Base-by-base conservation (phyloP, 441 rosid species). In the Populus trichocarpa region DNA sequence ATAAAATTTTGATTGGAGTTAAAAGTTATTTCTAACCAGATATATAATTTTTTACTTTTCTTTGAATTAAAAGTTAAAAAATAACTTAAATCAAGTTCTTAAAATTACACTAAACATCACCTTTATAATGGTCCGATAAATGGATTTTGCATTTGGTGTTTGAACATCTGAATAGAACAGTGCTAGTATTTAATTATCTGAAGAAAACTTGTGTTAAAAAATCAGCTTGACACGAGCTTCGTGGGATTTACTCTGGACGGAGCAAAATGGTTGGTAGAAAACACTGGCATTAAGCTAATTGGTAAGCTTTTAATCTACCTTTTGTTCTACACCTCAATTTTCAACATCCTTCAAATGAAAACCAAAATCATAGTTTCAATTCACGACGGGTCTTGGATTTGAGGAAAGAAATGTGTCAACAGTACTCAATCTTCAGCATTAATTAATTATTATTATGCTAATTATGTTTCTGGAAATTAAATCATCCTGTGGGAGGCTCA, bases 201-300 rank as follows among this genome's bases (percentile, higher is more conserved):
- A 46, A 46, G 57, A 14, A 14, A 40, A 68, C 89, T 88, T 72
- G 86, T 88, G 92, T 81, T 78, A 63, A 82, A 86, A 72, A 77
- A 61, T 77, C 85, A 80, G 84, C 89, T 88, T 30, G 89, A 86
- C 74, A 77, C 88, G 23, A 87, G 88, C 83, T 86, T 77, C 40
- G 87, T 85, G 0, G 95, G 90, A 33, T 89, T 89, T 76, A 87
- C 71, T 38, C 63, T 70, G 63, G 91, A 89, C 69, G 93, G 88
- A 11, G 90, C 95, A 33, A 75, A 75, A 79, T 88, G 91, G 91
- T 65, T 90, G 84, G 93, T 82, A 20, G 86, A 89, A 40, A 89
- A 88, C 75, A 88, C 90, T 7, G 87, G 87, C 77, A 82, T 87
- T 81, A 87, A 88, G 78, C 78, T 91, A 23, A 84, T 88, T 63